A percentile compares a stretch with the other conserved stretches of the same genome.
Conservation (phyloP, 2,329 filamentous ascomycete genomes). For the Cercospora sojina region DNA sequence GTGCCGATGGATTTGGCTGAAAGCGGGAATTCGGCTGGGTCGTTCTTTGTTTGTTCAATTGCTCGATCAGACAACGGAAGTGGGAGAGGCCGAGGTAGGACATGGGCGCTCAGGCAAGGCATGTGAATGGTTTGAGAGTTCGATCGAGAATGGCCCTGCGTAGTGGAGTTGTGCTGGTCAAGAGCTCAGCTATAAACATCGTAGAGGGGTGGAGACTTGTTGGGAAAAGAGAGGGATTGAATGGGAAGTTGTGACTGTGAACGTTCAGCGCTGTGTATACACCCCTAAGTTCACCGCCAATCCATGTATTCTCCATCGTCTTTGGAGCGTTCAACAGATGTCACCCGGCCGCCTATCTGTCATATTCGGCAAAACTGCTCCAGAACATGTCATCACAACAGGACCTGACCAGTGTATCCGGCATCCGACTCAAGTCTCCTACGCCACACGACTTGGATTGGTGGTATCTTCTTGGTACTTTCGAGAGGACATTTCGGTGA, state of each 20-base stretch:
- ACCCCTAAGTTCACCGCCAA: too few species aligned
- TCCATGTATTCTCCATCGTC: too few species aligned
- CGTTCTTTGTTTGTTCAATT: background rate
- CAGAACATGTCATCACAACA: background rate
- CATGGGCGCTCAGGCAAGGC: background rate
- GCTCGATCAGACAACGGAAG: background rate
- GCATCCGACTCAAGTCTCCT: background rate
- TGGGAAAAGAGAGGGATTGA: too few species aligned
- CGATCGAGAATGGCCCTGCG: background rate
- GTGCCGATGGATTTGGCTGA: background rate
- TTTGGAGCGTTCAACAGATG: too few species aligned
- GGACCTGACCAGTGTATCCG: background rate
- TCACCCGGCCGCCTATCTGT: background rate
- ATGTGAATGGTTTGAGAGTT: background rate
- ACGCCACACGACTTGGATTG: background rate
- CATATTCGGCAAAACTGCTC: background rate
- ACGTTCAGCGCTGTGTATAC: too few species aligned
- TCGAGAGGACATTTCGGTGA: background rate
- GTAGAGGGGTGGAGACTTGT: too few species aligned
- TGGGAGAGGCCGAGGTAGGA: background rate
- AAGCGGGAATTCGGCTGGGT: background rate
- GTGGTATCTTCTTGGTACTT: background rate
- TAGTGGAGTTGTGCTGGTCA: too few species aligned
- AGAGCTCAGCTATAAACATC: too few species aligned
- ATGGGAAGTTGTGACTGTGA: too few species aligned